Percentiles rank a stretch among this genome's conserved stretches.
Conservation (phyloP, 345 rosid species). For the Eucalyptus lansdowneana region DNA sequence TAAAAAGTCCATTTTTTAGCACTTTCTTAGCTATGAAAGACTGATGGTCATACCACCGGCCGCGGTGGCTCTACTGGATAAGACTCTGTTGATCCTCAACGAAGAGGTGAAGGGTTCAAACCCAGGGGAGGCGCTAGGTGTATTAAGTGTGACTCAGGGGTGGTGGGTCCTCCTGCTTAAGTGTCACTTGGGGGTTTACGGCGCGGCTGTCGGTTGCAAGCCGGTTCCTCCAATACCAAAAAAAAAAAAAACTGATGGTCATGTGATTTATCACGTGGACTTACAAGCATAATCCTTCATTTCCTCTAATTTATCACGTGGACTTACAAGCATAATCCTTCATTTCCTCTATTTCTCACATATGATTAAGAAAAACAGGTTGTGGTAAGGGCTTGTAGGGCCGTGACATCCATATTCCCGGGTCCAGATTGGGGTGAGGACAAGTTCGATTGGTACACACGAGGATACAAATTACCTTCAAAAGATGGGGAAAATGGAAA, state of each 20-base stretch:
- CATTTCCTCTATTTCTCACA: not conserved
- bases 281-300: not conserved
- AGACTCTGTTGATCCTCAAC: too few species aligned
- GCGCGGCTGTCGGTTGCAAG: too few species aligned
- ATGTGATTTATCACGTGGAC: not conserved
- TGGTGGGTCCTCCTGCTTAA: too few species aligned
- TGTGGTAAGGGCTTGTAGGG: constrained; percentile 30
- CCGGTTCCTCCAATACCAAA: too few species aligned
- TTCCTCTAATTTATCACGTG: not conserved
- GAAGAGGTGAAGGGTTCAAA: too few species aligned
- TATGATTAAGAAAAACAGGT: constrained; percentile 1
- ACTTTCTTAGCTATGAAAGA: not conserved
- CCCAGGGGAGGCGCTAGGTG: too few species aligned
- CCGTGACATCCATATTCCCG: constrained; percentile 20
- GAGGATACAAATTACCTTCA: not conserved
- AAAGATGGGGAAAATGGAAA: not conserved
- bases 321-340: not conserved
- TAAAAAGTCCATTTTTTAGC: not conserved
- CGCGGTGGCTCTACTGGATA: too few species aligned
- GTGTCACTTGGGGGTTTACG: too few species aligned
- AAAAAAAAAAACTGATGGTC: not conserved
- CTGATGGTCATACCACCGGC: not conserved
- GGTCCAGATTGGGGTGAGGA: constrained; percentile 9
- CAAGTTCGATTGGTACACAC: constrained; percentile 15
- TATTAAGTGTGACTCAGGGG: too few species aligned